Base-by-base conservation (phyloP, 2,329 filamentous ascomycete species). In the Fusarium sarcochroum region DNA sequence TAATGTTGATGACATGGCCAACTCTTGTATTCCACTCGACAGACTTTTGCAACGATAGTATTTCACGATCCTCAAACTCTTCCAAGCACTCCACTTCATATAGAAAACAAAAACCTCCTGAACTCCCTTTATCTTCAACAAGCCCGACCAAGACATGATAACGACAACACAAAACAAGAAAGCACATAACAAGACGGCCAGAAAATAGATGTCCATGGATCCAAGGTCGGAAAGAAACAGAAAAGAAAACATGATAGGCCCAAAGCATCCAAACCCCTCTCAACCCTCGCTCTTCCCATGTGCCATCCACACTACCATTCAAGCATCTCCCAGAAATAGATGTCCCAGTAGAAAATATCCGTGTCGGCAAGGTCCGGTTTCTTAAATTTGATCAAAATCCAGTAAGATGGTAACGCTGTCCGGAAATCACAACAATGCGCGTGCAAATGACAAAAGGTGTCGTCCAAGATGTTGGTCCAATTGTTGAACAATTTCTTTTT, bases 11-110 rank as follows among this genome's bases (percentile, higher is more conserved):
- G n/a, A 30, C 13, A 15, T 41, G 37, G 25, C 20, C 49, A 56
- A 52, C 35, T 50, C 37, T 66, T 69, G 41, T 50, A 69, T 66
- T 68, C 17, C 37, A 61, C 49, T 54, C 40, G 30, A 56, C 53
- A 66, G 44, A 62, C 65, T 68, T 69, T 68, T 68, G 41, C 53
- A 60, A 55, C 47, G 38, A 46, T 42, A 21, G 23, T 32, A 60
- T 20, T 51, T 37, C 34, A 41, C 51, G 23, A 49, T n/a, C 46
- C 27, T 23, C 46, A 42, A 50, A 41, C 20, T 46, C 49, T 38
- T 32, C 32, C 40, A 34, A n/a, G 23, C 41, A 51, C 27, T 47
- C 21, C 13, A 32, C 25, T 20, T 30, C 40, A 42, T 18, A 20
- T 23, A 23, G 30, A 42, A 30, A 27, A 54, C 25, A 2, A 25